Base-by-base conservation (phyloP, 1,139 yeast species). In the Lodderomyces theae region DNA sequence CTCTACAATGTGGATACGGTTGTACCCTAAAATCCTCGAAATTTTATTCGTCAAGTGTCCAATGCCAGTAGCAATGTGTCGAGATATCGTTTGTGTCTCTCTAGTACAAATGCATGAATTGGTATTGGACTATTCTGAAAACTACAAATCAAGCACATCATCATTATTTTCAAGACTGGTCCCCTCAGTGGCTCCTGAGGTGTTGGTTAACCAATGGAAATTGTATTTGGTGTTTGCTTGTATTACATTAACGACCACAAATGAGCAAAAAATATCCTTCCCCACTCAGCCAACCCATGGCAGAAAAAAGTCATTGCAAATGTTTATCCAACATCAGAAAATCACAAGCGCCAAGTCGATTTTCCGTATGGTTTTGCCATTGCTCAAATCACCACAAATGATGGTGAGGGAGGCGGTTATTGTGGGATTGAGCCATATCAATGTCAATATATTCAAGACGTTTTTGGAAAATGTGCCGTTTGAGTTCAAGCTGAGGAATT, bases 271-370 rank as follows among this genome's bases (percentile, higher is more conserved):
- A 77, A 62, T 69, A 67, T 48, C 89, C 64, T 66, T 83, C 72
- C 60, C 96, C 74, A 63, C 58, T 12, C 71, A 69, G 43, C 74
- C 76, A n/a, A 64, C 74, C 3, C 89, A 82, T 51, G 80, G 81
- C 1, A 63, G 89, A 42, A 89, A 88, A 52, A 80, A 75, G 51
- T 82, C 92, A 0, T 77, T 82, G 56, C 90, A 86, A 50, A 76
- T 86, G 55, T 80, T 84, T 52, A 83, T 87, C 37, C 96, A 88
- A 51, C 95, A 87, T 54, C 96, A 89, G 55, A 83, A 88, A 40
- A 90, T 94, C 41, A 90, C 96, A 0, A 87, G 97, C 48, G 97
- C 96, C 0, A 82, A 86, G 48, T 84, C 96, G 0, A 82, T 94
- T 2, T 94, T 94, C 63, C 74, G 86, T 42, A 82, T 92, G 85